Conservation (phyloP, 2,329 filamentous ascomycete genomes). For the Xylariales sp. region DNA sequence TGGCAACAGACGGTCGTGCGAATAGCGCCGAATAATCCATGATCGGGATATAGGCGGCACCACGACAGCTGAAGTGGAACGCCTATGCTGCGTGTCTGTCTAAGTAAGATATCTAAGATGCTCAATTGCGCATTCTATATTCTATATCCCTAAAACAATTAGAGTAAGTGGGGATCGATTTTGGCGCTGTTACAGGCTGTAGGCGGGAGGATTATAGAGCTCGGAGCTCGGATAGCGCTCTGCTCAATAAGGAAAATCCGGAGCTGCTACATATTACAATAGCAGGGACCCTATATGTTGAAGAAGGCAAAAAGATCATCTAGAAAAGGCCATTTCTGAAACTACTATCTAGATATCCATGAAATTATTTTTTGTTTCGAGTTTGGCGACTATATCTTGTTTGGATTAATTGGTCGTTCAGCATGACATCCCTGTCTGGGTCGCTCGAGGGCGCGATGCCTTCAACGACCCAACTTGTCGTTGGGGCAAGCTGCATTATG, state of each 20-base stretch:
- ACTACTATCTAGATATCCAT: background rate
- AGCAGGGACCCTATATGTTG: conserved; percentile 2
- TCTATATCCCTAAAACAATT: conserved; percentile 4
- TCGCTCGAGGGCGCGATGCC: conserved; percentile 4
- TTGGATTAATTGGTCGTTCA: background rate
- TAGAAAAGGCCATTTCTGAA: background rate
- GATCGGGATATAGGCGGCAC: background rate
- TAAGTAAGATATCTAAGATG: background rate
- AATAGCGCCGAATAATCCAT: conserved; percentile 13
- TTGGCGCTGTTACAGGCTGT: no score
- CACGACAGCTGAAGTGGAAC: background rate
- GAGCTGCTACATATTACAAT: background rate
- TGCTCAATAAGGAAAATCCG: conserved; percentile 26
- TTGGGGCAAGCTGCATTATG: conserved; percentile 9
- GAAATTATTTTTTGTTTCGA: background rate
- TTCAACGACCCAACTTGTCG: conserved; percentile 5
- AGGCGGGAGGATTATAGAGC: background rate
- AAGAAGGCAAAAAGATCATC: background rate
- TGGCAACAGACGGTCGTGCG: conserved; percentile 4
- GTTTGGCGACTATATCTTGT: background rate
- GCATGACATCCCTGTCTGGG: background rate
- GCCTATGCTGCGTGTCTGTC: background rate
- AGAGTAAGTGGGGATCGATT: no score
- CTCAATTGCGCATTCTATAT: no score
- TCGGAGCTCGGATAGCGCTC: conserved; percentile 11